phyloP scores from a whole-genome alignment of 2,329 filamentous ascomycete genomes.

The Aspergillus amoenus region DNA sequence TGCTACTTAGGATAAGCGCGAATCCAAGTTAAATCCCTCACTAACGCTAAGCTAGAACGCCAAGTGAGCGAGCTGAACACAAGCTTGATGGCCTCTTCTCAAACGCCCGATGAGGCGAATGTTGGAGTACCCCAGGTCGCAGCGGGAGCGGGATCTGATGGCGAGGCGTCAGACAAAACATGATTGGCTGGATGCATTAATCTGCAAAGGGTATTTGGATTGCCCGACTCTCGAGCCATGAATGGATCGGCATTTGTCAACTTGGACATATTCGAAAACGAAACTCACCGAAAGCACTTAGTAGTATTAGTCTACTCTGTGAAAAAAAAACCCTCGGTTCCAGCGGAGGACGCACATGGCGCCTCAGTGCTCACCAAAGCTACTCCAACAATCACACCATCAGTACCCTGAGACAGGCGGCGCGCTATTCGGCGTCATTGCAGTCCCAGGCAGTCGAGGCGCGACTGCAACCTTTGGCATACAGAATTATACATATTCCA shows the following conservation, averaged over 20 bases:
- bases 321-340: background rate
- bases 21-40: background rate
- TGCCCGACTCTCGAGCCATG: constrained; percentile 3
- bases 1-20: background rate
- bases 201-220: constrained; percentile 1
- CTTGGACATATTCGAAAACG: background rate
- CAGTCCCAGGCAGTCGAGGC: background rate
- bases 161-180: constrained; percentile 22
- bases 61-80: constrained; percentile 31
- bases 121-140: constrained; percentile 12
- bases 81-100: constrained; percentile 1
- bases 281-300: background rate
- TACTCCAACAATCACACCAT: background rate
- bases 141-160: constrained; percentile 15
- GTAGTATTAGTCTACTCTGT: background rate
- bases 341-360: background rate
- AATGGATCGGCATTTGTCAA: background rate
- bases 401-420: background rate
- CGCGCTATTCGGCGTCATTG: background rate
- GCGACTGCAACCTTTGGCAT: background rate
- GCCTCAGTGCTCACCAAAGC: background rate
- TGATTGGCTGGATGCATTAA: constrained; percentile 10
- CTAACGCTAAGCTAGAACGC: constrained; percentile 25
- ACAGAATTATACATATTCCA: background rate
- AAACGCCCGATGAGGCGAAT: constrained; percentile 12